Conservation (phyloP, 1,284 basidiomycete species). For the Puccinia horiana region DNA sequence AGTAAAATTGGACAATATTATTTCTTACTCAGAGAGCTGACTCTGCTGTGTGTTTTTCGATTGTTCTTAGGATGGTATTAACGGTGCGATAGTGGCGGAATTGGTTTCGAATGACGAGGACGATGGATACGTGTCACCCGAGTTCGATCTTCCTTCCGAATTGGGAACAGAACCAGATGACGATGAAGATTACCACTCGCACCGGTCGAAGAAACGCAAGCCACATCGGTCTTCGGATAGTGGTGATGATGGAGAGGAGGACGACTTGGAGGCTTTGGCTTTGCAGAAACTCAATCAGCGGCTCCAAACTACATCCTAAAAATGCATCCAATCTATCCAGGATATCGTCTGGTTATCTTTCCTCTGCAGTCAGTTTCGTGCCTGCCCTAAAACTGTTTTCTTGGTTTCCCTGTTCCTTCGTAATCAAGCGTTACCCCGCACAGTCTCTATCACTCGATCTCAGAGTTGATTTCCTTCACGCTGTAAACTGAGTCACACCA, state of each 20-base stretch:
- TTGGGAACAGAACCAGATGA: conserved; percentile 46
- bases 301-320: background rate
- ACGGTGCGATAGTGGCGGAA: conserved; percentile 13
- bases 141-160: conserved; percentile 64
- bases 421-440: no score
- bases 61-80: background rate
- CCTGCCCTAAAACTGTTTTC: background rate
- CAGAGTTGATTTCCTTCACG: no score
- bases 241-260: conserved; percentile 38
- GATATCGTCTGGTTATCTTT: background rate
- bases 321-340: background rate
- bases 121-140: conserved; percentile 69
- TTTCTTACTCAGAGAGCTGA: background rate
- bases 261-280: conserved; percentile 55
- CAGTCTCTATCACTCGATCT: no score
- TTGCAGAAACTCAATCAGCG: conserved; percentile 51
- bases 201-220: conserved; percentile 44
- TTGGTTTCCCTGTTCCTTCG: background rate
- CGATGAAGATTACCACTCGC: conserved; percentile 38
- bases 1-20: background rate
- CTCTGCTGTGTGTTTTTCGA: background rate
- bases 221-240: background rate
- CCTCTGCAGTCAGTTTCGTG: background rate
- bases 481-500: no score
- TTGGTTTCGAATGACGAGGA: conserved; percentile 50